Percentiles rank a stretch among this genome's conserved stretches.
phyloP scores from a whole-genome alignment of 164 flowering plant genomes.

The Chloranthus sessilifolius region DNA sequence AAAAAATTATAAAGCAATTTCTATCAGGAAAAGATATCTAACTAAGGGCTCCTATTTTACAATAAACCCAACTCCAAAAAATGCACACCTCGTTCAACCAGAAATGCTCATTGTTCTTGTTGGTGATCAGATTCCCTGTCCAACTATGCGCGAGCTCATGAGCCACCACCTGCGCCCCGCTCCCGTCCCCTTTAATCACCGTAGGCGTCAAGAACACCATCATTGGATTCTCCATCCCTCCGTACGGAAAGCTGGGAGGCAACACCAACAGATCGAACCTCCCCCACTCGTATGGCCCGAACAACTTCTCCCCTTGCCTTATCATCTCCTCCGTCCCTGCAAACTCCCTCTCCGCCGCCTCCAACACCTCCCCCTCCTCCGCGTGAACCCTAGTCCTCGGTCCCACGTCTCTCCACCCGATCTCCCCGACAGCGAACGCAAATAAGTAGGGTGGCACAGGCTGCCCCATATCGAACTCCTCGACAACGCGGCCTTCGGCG shows the following conservation, averaged over 20 bases:
- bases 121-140: slow-evolving; percentile 96
- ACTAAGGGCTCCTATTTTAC: too few species aligned
- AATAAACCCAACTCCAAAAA: too few species aligned
- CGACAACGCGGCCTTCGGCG: slow-evolving; percentile 71
- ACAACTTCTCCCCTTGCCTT: slow-evolving; percentile 77
- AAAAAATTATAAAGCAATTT: too few species aligned
- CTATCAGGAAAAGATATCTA: too few species aligned
- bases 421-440: slow-evolving; percentile 84
- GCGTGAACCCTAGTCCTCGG: slow-evolving; percentile 83
- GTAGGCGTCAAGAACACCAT: slow-evolving; percentile 96
- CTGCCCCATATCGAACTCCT: slow-evolving; percentile 90
- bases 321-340: slow-evolving; percentile 93
- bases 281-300: slow-evolving; percentile 91
- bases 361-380: slow-evolving; percentile 61
- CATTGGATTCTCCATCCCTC: slow-evolving; percentile 99
- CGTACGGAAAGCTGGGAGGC: slow-evolving; percentile 98
- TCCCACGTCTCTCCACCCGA: slow-evolving; percentile 74
- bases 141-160: slow-evolving; percentile 99
- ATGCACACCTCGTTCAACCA: slow-evolving; percentile 99
- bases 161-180: slow-evolving; percentile 90
- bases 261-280: slow-evolving; percentile 87
- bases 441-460: slow-evolving; percentile 89
- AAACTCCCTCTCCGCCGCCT: slow-evolving; percentile 76
- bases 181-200: slow-evolving; percentile 83
- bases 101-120: slow-evolving; percentile 90